Base-by-base conservation (phyloP, 495 filamentous ascomycete species). In the Neurospora cerealis region DNA sequence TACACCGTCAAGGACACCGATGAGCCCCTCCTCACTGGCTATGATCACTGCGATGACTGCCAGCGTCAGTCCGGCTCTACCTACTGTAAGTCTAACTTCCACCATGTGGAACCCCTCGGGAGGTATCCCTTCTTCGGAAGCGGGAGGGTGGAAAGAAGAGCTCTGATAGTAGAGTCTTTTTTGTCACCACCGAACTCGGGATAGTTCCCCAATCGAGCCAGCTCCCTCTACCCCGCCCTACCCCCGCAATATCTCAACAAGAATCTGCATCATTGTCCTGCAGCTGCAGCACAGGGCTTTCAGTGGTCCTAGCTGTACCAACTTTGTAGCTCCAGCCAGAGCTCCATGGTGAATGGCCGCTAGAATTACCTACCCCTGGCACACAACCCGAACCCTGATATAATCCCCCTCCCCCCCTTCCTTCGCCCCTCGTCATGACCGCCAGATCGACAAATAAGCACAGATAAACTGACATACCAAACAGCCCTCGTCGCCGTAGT, bases 21-120 rank as follows among this genome's bases (percentile, higher is more conserved):
- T 17, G 76, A 80, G 17, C 89, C 89, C 48, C 44, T 87, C 71
- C 69, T 89, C 74, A 87, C 86, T 38, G 89, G 84, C 76, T 91
- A 91, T 78, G 90, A 92, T 77, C 90, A 92, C 84, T 92, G 90
- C 77, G 90, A 92, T 76, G 90, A 91, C 80, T 92, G 90, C 85
- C 90, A 92, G 79, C 88, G 90, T 76, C 90, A 92, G 81, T 85
- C 83, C 70, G 90, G 90, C 72, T 91, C 89, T 9, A 90, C 89
- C 73, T 92, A 92, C 79, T 92, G 89, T 91, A 81, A 69, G 83
- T 77, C 40, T 54, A 10, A 66, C 38, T 60, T 71, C 34, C 28
- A 42, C 38, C 6, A 41, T 28, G 0, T 36, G 40, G 39, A 73
- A 38, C 19, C 40, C 24, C 39, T 28, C 9, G 32, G 19, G 28